phyloP scores from a whole-genome alignment of 768 basidiomycete genomes.

The Lanmaoa rubissima region DNA sequence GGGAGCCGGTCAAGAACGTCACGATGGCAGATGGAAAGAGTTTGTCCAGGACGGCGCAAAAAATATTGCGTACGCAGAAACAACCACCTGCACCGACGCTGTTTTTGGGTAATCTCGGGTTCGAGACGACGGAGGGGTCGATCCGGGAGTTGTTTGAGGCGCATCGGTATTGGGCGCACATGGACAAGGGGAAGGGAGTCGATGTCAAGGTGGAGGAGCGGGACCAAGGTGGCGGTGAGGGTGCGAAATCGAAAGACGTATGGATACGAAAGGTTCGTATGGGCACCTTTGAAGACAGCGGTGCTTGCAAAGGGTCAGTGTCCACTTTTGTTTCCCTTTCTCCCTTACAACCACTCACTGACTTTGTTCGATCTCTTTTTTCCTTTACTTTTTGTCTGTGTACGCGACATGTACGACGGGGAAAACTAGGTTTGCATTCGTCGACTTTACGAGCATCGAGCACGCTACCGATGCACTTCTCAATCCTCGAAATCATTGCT shows the following conservation, averaged over 20 bases:
- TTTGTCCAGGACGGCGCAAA: conserved; percentile 69
- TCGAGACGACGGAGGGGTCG: conserved; percentile 79
- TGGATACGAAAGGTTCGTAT: conserved; percentile 84
- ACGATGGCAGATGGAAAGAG: conserved; percentile 29
- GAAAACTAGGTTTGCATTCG: conserved; percentile 77
- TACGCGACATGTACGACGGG: not conserved
- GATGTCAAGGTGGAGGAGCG: conserved; percentile 32
- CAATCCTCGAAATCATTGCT: conserved; percentile 79
- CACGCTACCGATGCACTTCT: conserved; percentile 80
- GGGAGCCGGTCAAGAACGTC: conserved; percentile 22
- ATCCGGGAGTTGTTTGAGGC: conserved; percentile 73
- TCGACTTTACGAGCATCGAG: conserved; percentile 81
- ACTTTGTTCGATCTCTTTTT: not conserved
- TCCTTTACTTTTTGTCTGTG: not conserved
- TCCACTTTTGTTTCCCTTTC: conserved; percentile 21
- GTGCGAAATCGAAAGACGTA: conserved; percentile 29
- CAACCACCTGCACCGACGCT: conserved; percentile 82
- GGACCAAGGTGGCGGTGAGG: not conserved
- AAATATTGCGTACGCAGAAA: conserved; percentile 74
- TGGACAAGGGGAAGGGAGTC: conserved; percentile 34
- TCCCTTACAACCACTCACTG: not conserved
- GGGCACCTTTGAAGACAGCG: conserved; percentile 96
- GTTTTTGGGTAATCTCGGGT: conserved; percentile 92
- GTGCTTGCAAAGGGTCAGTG: conserved; percentile 87
- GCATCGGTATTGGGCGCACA: conserved; percentile 40